Base-by-base conservation (phyloP, 2,329 filamentous ascomycete genomes). In the Anthostomella pinea region DNA sequence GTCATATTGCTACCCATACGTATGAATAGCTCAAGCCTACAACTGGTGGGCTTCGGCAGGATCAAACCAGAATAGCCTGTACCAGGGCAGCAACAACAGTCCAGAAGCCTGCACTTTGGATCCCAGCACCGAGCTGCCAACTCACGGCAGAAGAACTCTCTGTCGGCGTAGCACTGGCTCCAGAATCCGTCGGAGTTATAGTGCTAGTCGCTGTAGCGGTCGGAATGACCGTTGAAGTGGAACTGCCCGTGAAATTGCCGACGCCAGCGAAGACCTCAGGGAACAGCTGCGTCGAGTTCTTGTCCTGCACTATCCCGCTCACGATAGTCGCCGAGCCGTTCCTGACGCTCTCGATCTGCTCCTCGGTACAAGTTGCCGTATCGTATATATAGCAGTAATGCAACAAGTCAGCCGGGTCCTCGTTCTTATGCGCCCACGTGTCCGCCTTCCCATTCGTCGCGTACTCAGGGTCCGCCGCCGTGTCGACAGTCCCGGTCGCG, bases 371-470 rank as follows among this genome's bases (percentile, higher is more conserved):
- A 0, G 75, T 78, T 5, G 37, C 35, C 4, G 74, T 65, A 24
- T 67, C 65, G 21, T 79, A 68, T 7, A 83, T 51, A 61, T 76
- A 83, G 63, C 82, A 86, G 6, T 70, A 77, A 13, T 72, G 64
- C 8, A 64, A 62, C 18, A 66, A 71, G 38, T 68, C 67, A 43
- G 57, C 53, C 11, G 68, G 73, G 27, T 66, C 54, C 11, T 64
- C 62, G 42, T 74, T 73, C 7, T 67, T 70, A 48, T 77, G 66
- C 0, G 71, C 75, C 57, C 63, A 67, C 3, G 61, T 54, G 13
- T 61, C 57, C 17, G 33, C 29, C 3, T 54, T 48, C 4, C 58
- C 54, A 1, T 43, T 44, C 6, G 58, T 60, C 13, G 44, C 48
- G 30, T 62, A 58, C 8, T 56, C 56, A 9, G 73, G 61, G 41